Base-by-base conservation (phyloP, 108 stramenopile genomes). In the Nitzschia putrida region DNA sequence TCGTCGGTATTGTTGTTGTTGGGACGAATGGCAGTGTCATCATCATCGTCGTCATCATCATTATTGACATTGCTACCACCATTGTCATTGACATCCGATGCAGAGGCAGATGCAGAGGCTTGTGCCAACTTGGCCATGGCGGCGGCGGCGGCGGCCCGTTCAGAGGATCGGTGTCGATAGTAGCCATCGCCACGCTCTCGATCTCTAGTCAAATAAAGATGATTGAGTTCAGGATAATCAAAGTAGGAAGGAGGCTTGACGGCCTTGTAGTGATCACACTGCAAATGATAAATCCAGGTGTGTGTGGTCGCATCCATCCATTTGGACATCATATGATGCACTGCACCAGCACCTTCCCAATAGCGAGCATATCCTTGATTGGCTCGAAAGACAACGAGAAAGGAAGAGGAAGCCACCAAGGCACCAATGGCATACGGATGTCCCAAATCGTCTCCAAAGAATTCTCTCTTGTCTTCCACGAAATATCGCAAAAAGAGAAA, bases 381-480 rank as follows among this genome's bases (percentile, higher is more conserved):
- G 40, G 87, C 85, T 5, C 85, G 61, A 59, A 91, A 91, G 40
- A 83, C 83, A 39, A 91, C 77, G 12, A 91, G 49, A 49, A 91
- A 87, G 47, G 77, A 61, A 10, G 79, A 61, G 39, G 67, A 63
- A 8, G 67, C 44, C 2, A 88, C 74, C 4, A 91, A 61, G 0
- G 88, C 80, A 51, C 87, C 87, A 24, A 88, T 64, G 21, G 85
- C 87, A 64, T 91, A 88, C 9, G 90, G 90, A 78, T 91, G 87
- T 42, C 58, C 57, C 24, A 76, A 34, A 25, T 64, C 43, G 14
- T 68, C 16, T 20, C 20, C 25, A 14, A n/a, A 7, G 49, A 51
- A 8, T 2, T 44, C 56, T 14, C 53, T 56, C 14, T 34, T 16
- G 13, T 60, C 64, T 18, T 13, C 23, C 12, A 29, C 37, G 56